Base-by-base conservation (phyloP, 108 stramenopile species). In the Epithemia pelagica region DNA sequence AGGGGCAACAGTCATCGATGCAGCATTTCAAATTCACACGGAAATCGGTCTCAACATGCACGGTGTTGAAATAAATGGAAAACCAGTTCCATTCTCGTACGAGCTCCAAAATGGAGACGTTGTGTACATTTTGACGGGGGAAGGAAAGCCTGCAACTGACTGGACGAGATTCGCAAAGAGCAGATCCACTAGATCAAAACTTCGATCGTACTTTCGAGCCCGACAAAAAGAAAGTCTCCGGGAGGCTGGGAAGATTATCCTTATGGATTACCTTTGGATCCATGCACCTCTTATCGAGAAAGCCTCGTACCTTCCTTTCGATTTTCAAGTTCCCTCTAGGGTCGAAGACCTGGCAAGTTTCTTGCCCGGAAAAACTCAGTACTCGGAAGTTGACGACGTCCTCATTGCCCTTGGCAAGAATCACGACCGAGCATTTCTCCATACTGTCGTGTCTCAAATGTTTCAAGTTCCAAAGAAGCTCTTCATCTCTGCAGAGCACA, bases 61-160 rank as follows among this genome's bases (percentile, higher is more conserved):
- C 54, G 85, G 90, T 5, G 91, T 86, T 19, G 85, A 85, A 73
- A 88, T 96, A 54, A 93, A 96, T 69, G 95, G 95, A 10, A 84
- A 90, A 56, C 83, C 80, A 27, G 88, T 85, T 52, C 83, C 88
- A 27, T 80, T 92, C 27, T 79, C 84, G 0, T 92, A 91, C 59
- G 83, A 89, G 72, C 78, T 96, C 5, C 83, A 84, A 52, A 91
- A 96, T 70, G 92, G 92, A 23, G 92, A 96, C 67, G 92, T 96
- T 58, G 91, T 96, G 21, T 91, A 88, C 0, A 86, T 96, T 32
- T 57, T 89, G 28, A 92, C 91, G 2, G 89, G 87, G 2, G 86
- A 84, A 28, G 77, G 74, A 19, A 85, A 61, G 62, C 94, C 94
- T 0, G 65, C 82, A 3, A 83, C 75, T 2, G 86, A 90, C 57